These are phyloP conservation scores for Fusarium nanum DNA, from an alignment of 2,329 filamentous ascomycete genomes.

Conservation along the genomic window DNA sequence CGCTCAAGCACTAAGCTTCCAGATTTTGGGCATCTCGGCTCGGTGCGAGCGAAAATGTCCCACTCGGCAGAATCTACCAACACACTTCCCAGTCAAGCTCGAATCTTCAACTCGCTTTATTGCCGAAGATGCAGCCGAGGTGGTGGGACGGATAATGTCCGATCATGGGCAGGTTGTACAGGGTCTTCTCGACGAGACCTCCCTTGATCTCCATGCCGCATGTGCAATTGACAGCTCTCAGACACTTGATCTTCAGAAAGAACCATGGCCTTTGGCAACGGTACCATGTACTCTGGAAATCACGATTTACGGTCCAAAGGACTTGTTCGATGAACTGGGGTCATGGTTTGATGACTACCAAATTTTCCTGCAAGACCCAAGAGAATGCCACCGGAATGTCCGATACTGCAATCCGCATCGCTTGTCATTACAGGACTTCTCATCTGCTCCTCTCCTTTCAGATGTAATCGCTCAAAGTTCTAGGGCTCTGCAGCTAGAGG, in stretches of 20 bases:
- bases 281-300: conserved; percentile 32
- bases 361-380: conserved; percentile 52
- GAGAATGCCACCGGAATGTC: conserved; percentile 42
- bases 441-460: background rate
- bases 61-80: background rate
- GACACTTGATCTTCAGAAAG: background rate
- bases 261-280: rapidly evolving
- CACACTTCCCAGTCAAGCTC: background rate
- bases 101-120: conserved; percentile 6
- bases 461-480: background rate
- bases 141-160: background rate
- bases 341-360: conserved; percentile 49
- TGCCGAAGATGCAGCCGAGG: background rate
- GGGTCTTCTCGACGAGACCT: conserved; percentile 22
- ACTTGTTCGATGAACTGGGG: conserved; percentile 46
- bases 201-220: background rate
- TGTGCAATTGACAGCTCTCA: background rate
- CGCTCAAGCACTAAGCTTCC: background rate
- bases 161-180: conserved; percentile 27
- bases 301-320: conserved; percentile 48
- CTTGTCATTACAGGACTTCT: conserved; percentile 37
- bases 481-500: background rate
- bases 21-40: conserved; percentile 17
- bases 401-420: conserved; percentile 54
- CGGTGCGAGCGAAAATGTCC: background rate